phyloP scores from a whole-genome alignment of 441 rosid genomes.

The Breynia disticha region DNA sequence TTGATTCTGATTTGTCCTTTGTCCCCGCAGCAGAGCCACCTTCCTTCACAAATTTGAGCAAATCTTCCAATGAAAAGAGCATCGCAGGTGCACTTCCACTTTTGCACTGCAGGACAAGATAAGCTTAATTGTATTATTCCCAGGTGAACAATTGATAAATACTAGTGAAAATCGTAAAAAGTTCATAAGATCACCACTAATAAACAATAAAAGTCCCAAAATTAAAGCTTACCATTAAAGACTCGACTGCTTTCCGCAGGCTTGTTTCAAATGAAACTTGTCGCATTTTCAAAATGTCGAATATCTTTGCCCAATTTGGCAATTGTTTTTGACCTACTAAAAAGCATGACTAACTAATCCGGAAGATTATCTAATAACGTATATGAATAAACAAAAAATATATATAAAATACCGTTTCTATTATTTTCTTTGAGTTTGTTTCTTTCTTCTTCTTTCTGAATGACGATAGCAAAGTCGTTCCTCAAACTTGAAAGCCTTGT shows the following conservation, averaged over 20 bases:
- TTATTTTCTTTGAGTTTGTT: constrained; percentile 20
- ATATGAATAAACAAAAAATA: no score
- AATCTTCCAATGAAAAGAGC: constrained; percentile 48
- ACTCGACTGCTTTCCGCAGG: constrained; percentile 40
- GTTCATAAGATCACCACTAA: not conserved
- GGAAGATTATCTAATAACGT: no score
- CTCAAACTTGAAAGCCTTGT: constrained; percentile 24
- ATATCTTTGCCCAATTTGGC: constrained; percentile 39
- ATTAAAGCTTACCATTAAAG: constrained; percentile 39
- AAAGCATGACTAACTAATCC: not conserved
- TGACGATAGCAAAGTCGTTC: constrained; percentile 45
- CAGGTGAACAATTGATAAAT: not conserved
- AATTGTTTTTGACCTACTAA: constrained; percentile 36
- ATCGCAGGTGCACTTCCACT: constrained; percentile 23
- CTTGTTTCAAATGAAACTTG: constrained; percentile 51
- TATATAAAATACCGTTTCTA: constrained; percentile 26
- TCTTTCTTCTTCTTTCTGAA: constrained; percentile 25
- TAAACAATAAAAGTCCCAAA: constrained; percentile 5
- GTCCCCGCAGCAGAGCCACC: constrained; percentile 20
- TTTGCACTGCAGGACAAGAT: constrained; percentile 34
- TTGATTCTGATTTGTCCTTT: constrained; percentile 21
- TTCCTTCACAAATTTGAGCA: constrained; percentile 45
- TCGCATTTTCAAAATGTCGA: constrained; percentile 48
- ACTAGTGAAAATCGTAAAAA: not conserved
- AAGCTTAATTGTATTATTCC: not conserved